Conservation (phyloP, 148 eudicot genomes). For the Chenopodium album region DNA sequence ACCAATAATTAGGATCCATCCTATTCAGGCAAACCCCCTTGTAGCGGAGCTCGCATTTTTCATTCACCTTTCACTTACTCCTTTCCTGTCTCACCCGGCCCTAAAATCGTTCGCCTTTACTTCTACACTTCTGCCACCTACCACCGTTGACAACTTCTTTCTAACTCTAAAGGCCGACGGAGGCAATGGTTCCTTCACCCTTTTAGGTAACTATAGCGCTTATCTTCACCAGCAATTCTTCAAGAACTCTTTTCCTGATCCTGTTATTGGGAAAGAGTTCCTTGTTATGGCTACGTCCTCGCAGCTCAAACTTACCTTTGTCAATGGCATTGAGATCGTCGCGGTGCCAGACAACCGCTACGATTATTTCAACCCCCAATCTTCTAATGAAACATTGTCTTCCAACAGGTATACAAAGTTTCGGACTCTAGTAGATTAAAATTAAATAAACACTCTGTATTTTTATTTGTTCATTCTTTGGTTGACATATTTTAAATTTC, state of each 20-base stretch:
- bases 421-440: no score
- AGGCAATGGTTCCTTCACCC: slow-evolving; percentile 18
- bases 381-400: not conserved
- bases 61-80: not conserved
- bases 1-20: not conserved
- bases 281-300: slow-evolving; percentile 14
- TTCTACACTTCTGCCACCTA: slow-evolving; percentile 32
- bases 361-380: not conserved
- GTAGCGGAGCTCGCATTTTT: not conserved
- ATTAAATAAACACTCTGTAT: no score
- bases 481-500: no score
- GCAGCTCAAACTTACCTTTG: slow-evolving; percentile 31
- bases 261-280: not conserved
- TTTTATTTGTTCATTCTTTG: no score
- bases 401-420: not conserved
- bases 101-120: slow-evolving; percentile 44
- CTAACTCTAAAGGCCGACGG: slow-evolving; percentile 40
- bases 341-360: slow-evolving; percentile 28
- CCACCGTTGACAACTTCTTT: slow-evolving; percentile 1
- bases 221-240: not conserved
- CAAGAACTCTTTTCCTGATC: not conserved
- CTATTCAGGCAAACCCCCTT: not conserved
- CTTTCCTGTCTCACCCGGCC: slow-evolving; percentile 21
- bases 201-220: slow-evolving; percentile 42
- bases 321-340: slow-evolving; percentile 49